Evolutionary conservation across 164 flowering plant genomes (phyloP).

Genomic region (Umbilicus rupestris): DNA sequence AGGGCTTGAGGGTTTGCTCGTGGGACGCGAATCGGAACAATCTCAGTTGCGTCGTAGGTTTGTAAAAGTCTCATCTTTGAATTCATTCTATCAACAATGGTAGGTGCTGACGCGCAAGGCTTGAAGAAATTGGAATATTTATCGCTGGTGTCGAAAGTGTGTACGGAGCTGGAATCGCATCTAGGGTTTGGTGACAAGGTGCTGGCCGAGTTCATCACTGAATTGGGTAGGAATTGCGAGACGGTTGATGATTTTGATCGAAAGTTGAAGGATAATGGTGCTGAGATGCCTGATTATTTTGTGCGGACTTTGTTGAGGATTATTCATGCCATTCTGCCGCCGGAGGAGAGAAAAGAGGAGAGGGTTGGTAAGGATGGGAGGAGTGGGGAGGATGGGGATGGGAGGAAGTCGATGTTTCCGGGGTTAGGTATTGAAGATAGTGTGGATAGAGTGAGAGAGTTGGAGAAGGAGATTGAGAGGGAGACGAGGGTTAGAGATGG

Average conservation of each 20-base stretch:
- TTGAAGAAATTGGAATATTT: slow-evolving; percentile 69
- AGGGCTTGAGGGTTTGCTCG: too few relatives aligned
- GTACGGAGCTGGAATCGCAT: slow-evolving; percentile 73
- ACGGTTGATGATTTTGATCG: slow-evolving; percentile 63
- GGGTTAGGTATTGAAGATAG: slow-evolving; percentile 44
- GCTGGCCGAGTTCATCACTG: slow-evolving; percentile 74
- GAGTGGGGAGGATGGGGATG: slow-evolving; percentile 8
- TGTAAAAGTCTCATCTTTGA: too few relatives aligned
- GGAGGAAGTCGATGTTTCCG: slow-evolving; percentile 24
- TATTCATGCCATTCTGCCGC: slow-evolving; percentile 76
- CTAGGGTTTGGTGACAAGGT: slow-evolving; percentile 68
- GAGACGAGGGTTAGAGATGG: slow-evolving; percentile 17
- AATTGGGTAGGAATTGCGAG: slow-evolving; percentile 46
- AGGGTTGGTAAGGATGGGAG: slow-evolving; percentile 17
- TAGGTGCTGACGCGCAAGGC: slow-evolving; percentile 19
- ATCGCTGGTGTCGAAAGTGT: slow-evolving; percentile 83
- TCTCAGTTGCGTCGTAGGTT: too few relatives aligned
- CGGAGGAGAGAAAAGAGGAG: slow-evolving; percentile 25
- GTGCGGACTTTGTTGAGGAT: slow-evolving; percentile 64
- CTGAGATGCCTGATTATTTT: slow-evolving; percentile 87
- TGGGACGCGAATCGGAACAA: too few relatives aligned
- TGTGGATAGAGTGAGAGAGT: slow-evolving; percentile 46
- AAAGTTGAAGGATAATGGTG: slow-evolving; percentile 64
- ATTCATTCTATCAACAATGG: too few relatives aligned
- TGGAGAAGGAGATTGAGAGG: slow-evolving; percentile 45